Base-by-base conservation (phyloP, 768 basidiomycete species). In the Xerocomus spinulosus region DNA sequence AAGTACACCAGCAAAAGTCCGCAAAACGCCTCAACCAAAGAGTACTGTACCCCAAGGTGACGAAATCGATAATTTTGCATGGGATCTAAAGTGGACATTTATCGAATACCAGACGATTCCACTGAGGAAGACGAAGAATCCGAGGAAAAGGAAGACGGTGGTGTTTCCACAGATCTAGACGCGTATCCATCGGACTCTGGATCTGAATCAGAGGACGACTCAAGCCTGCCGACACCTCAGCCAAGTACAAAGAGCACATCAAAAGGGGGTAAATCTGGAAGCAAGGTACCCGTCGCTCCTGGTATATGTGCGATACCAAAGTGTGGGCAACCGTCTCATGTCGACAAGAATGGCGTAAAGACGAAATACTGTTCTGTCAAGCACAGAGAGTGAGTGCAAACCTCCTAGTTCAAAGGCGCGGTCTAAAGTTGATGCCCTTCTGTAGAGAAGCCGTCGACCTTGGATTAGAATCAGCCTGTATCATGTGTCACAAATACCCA, bases 401-500 rank as follows among this genome's bases (percentile, higher is more conserved):
- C 28, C 7, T 29, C 44, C 17, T 41, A 42, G 51, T 30, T 8
- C 40, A 42, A 18, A 29, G 18, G 32, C 35, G 53, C 29, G 50
- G 45, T 25, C 28, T 20, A 50, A 48, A 54, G 41, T 10, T 28
- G 26, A 5, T 28, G 14, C 32, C 24, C 10, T 44, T 48, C 30
- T 25, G 42, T 50, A 84, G 83, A 64, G 80, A 84, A 57, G 81
- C 81, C 1, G 81, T 83, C 12, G 64, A 60, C 14, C 64, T 72
- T 15, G 79, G 81, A 24, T 54, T 82, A 28, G 76, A 68, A 28
- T 59, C 70, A 13, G 73, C 77, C 9, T 84, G 83, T 53, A 82
- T 85, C 56, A 79, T 84, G 80, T 85, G 83, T 56, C 63, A 80
- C 56, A 70, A 67, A 34, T 68, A 77, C 50, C 83, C 83, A 18